Conservation (phyloP, 306 rosid genomes). For the Pyrus communis region DNA sequence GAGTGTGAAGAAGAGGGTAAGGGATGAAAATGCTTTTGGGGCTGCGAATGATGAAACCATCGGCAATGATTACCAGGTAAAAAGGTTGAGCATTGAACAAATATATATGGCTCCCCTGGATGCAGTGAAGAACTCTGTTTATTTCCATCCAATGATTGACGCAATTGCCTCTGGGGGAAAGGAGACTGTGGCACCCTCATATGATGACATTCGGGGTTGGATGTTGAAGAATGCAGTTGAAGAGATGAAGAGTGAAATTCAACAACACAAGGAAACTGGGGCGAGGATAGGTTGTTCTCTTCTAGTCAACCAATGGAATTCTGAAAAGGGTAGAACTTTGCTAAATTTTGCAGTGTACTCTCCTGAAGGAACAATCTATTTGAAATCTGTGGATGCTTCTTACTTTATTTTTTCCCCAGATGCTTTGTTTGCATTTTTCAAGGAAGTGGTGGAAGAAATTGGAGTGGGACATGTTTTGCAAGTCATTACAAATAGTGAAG, state of each 20-base stretch:
- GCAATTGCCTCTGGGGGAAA: constrained; percentile 46
- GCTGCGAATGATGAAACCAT: constrained; percentile 5
- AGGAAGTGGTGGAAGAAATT: too few relatives aligned
- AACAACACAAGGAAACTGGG: too few relatives aligned
- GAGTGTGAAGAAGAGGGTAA: constrained; percentile 6
- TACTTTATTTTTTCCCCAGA: too few relatives aligned
- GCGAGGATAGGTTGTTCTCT: too few relatives aligned
- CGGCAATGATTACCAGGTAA: background rate
- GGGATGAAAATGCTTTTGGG: background rate
- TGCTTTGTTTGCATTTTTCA: too few relatives aligned
- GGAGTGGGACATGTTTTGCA: too few relatives aligned
- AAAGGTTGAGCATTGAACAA: constrained; percentile 20
- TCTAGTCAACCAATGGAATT: too few relatives aligned
- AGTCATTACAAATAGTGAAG: too few relatives aligned
- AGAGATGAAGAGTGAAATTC: constrained; percentile 51
- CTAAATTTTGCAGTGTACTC: too few relatives aligned
- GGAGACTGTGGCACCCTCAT: constrained; percentile 34
- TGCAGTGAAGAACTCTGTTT: constrained; percentile 56
- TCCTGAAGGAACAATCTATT: too few relatives aligned
- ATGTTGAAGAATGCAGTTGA: constrained; percentile 44
- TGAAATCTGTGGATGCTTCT: too few relatives aligned
- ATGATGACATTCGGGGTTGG: constrained; percentile 68
- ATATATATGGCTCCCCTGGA: constrained; percentile 58
- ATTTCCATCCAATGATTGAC: constrained; percentile 65
- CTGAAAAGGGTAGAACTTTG: too few relatives aligned